Evolutionary conservation across 352 stramenopile genomes (phyloP).

Genomic region (Thalassiosira mediterranea): DNA sequence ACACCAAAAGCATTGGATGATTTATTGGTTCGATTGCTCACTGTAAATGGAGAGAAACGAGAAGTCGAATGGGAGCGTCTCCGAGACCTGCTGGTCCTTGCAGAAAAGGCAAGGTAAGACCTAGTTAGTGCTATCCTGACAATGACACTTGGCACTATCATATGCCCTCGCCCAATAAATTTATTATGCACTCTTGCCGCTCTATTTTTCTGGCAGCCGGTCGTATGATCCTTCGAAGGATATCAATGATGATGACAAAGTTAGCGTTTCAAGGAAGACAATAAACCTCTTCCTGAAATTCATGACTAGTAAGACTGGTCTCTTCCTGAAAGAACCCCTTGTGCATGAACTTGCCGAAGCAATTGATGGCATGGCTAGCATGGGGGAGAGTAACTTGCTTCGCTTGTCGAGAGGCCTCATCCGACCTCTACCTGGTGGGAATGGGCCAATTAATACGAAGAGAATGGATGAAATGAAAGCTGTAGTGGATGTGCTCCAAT

Average conservation of each 20-base stretch:
- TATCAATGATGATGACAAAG: constrained; percentile 51
- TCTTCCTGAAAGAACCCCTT: constrained; percentile 83
- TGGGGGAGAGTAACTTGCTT: constrained; percentile 73
- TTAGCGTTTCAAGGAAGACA: constrained; percentile 69
- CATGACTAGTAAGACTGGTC: constrained; percentile 76
- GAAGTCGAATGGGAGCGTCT: constrained; percentile 66
- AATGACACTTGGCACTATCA: too few relatives aligned
- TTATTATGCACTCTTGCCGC: too few relatives aligned
- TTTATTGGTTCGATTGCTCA: constrained; percentile 69
- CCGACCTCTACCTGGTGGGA: constrained; percentile 71
- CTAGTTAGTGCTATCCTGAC: too few relatives aligned
- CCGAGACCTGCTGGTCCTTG: constrained; percentile 71
- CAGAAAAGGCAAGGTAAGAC: constrained; percentile 78
- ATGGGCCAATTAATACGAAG: constrained; percentile 75
- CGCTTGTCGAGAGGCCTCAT: constrained; percentile 60
- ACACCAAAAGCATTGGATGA: constrained; percentile 69
- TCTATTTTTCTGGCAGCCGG: too few relatives aligned
- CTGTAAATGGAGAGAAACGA: constrained; percentile 65
- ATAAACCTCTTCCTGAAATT: constrained; percentile 82
- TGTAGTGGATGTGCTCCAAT: constrained; percentile 71
- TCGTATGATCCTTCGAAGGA: constrained; percentile 69
- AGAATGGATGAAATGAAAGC: constrained; percentile 76
- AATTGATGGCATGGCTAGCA: constrained; percentile 82
- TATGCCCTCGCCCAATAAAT: too few relatives aligned
- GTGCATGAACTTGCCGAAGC: constrained; percentile 79